These are phyloP conservation scores for Penicillium lividum DNA, from an alignment of 495 filamentous ascomycete species.

Conservation along the genomic window DNA sequence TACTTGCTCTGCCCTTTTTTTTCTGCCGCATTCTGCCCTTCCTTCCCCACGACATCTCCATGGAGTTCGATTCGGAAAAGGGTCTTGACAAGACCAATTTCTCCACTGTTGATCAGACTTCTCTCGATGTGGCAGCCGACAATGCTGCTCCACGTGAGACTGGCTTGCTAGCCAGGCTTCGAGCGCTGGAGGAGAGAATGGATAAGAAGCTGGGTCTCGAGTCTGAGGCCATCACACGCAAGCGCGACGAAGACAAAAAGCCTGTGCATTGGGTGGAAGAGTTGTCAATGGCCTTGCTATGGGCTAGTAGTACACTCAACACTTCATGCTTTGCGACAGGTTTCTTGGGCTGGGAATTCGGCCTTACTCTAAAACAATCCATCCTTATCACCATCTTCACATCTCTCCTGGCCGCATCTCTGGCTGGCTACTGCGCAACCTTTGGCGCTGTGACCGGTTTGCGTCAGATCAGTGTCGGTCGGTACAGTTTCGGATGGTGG, in stretches of 20 bases:
- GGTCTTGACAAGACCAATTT: conserved; percentile 12
- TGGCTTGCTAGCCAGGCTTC: conserved; percentile 33
- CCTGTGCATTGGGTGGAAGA: conserved; percentile 28
- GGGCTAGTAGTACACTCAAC: conserved; percentile 57
- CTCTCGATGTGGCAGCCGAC: not conserved
- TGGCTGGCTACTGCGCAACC: conserved; percentile 32
- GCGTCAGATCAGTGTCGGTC: conserved; percentile 74
- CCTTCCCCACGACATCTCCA: not conserved
- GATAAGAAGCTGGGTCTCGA: conserved; percentile 55
- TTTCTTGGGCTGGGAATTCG: conserved; percentile 39
- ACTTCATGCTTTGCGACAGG: conserved; percentile 51
- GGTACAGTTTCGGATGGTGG: conserved; percentile 38
- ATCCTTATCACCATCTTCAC: conserved; percentile 40
- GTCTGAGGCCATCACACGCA: conserved; percentile 49
- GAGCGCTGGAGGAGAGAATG: conserved; percentile 43
- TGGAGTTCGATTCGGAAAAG: conserved; percentile 18
- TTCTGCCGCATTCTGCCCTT: not conserved
- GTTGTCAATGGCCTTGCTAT: conserved; percentile 50
- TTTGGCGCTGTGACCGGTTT: conserved; percentile 81
- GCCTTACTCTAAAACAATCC: conserved; percentile 34
- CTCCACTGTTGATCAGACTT: conserved; percentile 11
- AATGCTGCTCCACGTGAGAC: conserved; percentile 6
- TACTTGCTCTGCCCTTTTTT: not conserved
- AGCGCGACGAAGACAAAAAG: conserved; percentile 43
- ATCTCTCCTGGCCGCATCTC: conserved; percentile 27